phyloP scores from a whole-genome alignment of 148 eudicot species.

The Polygonum aviculare region DNA sequence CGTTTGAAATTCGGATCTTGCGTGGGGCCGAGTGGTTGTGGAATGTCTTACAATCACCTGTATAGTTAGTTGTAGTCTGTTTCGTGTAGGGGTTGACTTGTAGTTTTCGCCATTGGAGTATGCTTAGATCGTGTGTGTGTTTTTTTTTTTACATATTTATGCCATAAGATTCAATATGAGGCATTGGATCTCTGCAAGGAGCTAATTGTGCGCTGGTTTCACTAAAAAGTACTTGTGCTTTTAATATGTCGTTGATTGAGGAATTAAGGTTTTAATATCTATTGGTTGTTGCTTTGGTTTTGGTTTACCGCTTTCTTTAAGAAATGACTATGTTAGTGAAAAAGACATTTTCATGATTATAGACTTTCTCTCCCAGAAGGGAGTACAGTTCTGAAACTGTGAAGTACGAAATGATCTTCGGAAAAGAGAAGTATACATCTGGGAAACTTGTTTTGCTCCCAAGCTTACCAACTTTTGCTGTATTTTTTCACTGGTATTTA shows the following conservation, averaged over 20 bases:
- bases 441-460: neutral
- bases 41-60: neutral
- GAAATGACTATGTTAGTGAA: neutral
- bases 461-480: neutral
- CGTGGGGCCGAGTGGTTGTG: constrained; percentile 1
- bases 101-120: neutral
- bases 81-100: neutral
- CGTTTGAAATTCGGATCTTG: neutral
- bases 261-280: neutral
- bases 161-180: neutral
- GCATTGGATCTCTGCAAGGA: neutral
- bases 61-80: neutral
- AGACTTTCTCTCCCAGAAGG: neutral
- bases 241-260: neutral
- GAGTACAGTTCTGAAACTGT: neutral
- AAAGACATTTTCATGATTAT: neutral
- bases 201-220: neutral
- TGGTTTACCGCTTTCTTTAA: neutral
- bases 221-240: neutral
- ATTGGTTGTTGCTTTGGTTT: neutral
- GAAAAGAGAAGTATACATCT: neutral
- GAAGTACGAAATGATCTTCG: neutral
- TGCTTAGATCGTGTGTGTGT: neutral
- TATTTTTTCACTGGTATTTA: neutral
- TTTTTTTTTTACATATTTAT: neutral